Base-by-base conservation (phyloP, 129 eudicot genomes). In the Arctium lappa region DNA sequence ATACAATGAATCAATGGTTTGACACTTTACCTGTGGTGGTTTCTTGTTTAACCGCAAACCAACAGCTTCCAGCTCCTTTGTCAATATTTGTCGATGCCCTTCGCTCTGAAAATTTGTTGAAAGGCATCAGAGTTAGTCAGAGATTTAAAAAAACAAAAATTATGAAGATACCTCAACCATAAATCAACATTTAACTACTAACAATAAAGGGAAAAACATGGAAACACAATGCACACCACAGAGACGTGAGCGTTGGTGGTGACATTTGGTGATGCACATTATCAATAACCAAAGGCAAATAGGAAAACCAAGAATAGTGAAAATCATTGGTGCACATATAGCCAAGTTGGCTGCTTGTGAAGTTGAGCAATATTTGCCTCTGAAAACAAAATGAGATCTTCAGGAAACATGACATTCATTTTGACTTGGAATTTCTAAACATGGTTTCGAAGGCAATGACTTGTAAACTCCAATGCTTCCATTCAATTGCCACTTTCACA, bases 71-170 rank as follows among this genome's bases (percentile, higher is more conserved):
- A 96, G 89, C 81, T 96, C 99, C 84, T 83, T 91, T 38, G 99
- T 96, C 86, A 96, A 87, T 83, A 96, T 96, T 79, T 93, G 99
- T 81, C 99, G 90, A 89, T 96, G 99, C 72, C 99, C 98, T 92
- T 93, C 98, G 86, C 98, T 96, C 98, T 96, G 77, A 44, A 85
- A 70, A 5, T 69, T 76, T 36, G 12, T 75, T 50, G 27, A 40
- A 38, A 33, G 5, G 4, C 13, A 50, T 68, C 60, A 22, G 18
- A 63, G 76, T 22, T 39, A 81, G 70, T 75, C 36, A 42, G 50
- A 15, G 46, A 75, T 82, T 46, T 10, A 44, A 48, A 34, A 29
- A 71, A 40, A 74, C 5, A 34, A 31, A 37, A 22, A 1, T 29
- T 37, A 50, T 50, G 38, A 37, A 62, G 74, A 68, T 68, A 60